A percentile compares a stretch with the other conserved stretches of the same genome.
phyloP scores from a whole-genome alignment of 768 basidiomycete species.

The Psilocybe tampanensis region DNA sequence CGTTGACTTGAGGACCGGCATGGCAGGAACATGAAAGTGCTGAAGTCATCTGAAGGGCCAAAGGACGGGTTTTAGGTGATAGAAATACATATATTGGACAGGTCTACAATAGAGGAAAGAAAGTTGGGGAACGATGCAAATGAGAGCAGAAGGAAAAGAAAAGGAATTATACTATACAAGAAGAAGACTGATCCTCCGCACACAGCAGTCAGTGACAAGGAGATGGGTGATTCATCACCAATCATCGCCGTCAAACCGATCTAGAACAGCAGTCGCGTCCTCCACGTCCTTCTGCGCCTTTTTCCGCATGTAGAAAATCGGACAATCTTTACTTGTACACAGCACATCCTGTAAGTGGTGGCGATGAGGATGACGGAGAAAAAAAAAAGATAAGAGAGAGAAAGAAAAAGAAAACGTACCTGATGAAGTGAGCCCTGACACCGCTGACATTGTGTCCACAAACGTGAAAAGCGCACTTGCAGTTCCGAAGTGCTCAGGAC shows the following conservation, averaged over 20 bases:
- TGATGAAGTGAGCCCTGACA: constrained; percentile 99
- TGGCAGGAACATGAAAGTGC: no score
- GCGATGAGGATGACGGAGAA: no score
- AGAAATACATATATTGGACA: no score
- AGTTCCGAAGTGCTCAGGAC: constrained; percentile 69
- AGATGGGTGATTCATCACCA: constrained; percentile 48
- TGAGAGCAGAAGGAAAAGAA: constrained; percentile 4
- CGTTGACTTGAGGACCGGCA: no score
- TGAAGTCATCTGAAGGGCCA: no score
- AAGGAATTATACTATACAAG: no score
- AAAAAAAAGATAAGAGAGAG: background rate
- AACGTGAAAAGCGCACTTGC: constrained; percentile 89
- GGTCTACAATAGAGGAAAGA: background rate
- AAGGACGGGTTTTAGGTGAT: no score
- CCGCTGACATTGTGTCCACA: constrained; percentile 99
- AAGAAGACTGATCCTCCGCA: no score
- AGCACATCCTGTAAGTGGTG: constrained; percentile 98
- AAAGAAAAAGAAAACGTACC: constrained; percentile 34
- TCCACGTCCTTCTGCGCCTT: constrained; percentile 98
- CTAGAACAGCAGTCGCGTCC: constrained; percentile 74
- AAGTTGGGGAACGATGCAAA: constrained; percentile 5
- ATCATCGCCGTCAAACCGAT: constrained; percentile 79
- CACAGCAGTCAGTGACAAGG: no score
- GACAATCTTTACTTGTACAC: constrained; percentile 96
- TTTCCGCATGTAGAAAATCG: constrained; percentile 98